phyloP scores from a whole-genome alignment of 116 monocot genomes.

The Zostera marina region DNA sequence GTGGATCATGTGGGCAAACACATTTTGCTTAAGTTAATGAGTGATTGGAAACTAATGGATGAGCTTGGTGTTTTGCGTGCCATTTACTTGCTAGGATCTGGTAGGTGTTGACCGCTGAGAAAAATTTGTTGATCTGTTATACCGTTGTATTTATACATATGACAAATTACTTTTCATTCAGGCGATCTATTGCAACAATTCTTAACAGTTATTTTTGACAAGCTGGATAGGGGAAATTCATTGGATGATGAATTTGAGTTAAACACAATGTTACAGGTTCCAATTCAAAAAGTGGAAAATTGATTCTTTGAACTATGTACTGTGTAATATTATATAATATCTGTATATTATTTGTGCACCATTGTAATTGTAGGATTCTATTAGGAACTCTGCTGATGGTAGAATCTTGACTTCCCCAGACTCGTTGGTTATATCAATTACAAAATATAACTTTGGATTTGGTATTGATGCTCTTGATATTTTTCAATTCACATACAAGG shows the following conservation, averaged over 20 bases:
- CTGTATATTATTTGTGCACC: neutral
- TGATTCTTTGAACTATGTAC: neutral
- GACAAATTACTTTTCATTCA: constrained; percentile 10
- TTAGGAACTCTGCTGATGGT: constrained; percentile 79
- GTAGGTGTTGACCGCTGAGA: constrained; percentile 17
- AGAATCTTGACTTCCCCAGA: constrained; percentile 53
- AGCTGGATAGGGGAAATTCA: constrained; percentile 58
- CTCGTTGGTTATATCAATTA: constrained; percentile 60
- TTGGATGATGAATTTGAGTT: constrained; percentile 99
- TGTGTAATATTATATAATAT: constrained; percentile 3
- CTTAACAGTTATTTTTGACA: constrained; percentile 52
- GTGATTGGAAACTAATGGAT: constrained; percentile 88
- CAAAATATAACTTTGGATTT: constrained; percentile 28
- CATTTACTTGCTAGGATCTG: constrained; percentile 92
- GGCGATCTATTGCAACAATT: constrained; percentile 92
- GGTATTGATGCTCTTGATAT: constrained; percentile 75
- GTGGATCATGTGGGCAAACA: constrained; percentile 70
- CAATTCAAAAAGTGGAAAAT: neutral
- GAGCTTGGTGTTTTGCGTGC: constrained; percentile 77
- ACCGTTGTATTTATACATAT: neutral
- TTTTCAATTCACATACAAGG: constrained; percentile 82
- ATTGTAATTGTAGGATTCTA: constrained; percentile 52
- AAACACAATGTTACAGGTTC: constrained; percentile 76
- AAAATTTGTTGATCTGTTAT: neutral
- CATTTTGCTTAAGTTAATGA: constrained; percentile 74